Percentiles rank a stretch among this genome's conserved stretches.
These are phyloP conservation scores for Solanum appendiculatum DNA, from an alignment of 257 asterid genomes.

Conservation along the genomic window DNA sequence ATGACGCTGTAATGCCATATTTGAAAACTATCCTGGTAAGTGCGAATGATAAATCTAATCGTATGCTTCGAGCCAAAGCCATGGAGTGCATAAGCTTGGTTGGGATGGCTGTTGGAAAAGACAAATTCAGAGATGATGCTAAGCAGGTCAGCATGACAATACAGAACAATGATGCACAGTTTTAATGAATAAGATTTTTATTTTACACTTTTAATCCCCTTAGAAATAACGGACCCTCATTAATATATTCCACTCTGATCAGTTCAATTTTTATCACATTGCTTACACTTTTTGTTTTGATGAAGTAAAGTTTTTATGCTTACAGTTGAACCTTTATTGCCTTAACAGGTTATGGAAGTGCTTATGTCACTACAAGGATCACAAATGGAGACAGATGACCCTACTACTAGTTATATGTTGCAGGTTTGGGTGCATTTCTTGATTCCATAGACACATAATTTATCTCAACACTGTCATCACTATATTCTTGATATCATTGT, in stretches of 20 bases:
- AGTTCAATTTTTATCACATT: not conserved
- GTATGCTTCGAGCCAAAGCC: conserved; percentile 98
- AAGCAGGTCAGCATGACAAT: conserved; percentile 48
- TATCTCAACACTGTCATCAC: not conserved
- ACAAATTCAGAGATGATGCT: conserved; percentile 80
- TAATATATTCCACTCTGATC: not conserved
- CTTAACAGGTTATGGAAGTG: conserved; percentile 76
- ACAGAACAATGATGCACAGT: not conserved
- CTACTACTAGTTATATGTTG: conserved; percentile 92
- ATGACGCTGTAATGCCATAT: conserved; percentile 91
- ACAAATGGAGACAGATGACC: conserved; percentile 89
- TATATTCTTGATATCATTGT: not conserved
- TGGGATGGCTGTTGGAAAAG: conserved; percentile 98
- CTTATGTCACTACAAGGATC: conserved; percentile 92
- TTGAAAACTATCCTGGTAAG: conserved; percentile 74
- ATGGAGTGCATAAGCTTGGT: conserved; percentile 98
- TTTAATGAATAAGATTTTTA: not conserved
- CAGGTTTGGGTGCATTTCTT: conserved; percentile 39
- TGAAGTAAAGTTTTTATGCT: not conserved
- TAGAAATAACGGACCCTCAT: not conserved
- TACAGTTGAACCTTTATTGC: not conserved
- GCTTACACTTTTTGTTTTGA: not conserved
- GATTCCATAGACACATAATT: not conserved
- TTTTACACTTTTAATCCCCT: not conserved
- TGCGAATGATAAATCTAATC: conserved; percentile 83